phyloP scores from a whole-genome alignment of 208 protist species.

The Trypanosoma cruzi region DNA sequence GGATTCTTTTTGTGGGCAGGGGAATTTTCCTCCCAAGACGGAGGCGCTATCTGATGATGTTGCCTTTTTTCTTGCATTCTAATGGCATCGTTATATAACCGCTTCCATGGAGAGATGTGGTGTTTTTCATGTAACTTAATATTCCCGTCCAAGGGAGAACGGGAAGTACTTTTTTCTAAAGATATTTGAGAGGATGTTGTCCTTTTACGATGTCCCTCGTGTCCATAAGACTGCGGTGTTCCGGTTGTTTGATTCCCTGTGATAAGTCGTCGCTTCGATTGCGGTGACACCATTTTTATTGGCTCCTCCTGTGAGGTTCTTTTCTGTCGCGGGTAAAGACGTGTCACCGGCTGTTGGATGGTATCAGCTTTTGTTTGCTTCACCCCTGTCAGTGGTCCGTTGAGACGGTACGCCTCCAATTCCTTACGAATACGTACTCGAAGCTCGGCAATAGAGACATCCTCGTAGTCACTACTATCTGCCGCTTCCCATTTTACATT shows the following conservation, averaged over 20 bases:
- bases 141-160: no score
- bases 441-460: slow-evolving; percentile 48
- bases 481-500: slow-evolving; percentile 39
- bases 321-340: neutral
- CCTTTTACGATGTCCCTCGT: neutral
- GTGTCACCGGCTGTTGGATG: neutral
- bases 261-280: no score
- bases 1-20: neutral
- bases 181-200: neutral
- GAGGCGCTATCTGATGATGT: neutral
- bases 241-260: neutral
- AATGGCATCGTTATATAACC: slow-evolving; percentile 11
- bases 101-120: neutral
- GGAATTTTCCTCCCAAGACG: neutral
- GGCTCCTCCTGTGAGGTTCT: neutral
- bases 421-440: slow-evolving; percentile 63
- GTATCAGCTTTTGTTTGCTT: neutral
- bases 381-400: slow-evolving; percentile 2
- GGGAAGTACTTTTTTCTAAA: no score
- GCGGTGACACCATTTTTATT: no score
- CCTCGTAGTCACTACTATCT: slow-evolving; percentile 41
- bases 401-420: slow-evolving; percentile 66
- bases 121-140: no score
- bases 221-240: neutral
- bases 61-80: neutral